A percentile compares a stretch with the other conserved stretches of the same genome.
Evolutionary conservation across 441 rosid genomes (phyloP).

Genomic region (Gossypium trilobum): DNA sequence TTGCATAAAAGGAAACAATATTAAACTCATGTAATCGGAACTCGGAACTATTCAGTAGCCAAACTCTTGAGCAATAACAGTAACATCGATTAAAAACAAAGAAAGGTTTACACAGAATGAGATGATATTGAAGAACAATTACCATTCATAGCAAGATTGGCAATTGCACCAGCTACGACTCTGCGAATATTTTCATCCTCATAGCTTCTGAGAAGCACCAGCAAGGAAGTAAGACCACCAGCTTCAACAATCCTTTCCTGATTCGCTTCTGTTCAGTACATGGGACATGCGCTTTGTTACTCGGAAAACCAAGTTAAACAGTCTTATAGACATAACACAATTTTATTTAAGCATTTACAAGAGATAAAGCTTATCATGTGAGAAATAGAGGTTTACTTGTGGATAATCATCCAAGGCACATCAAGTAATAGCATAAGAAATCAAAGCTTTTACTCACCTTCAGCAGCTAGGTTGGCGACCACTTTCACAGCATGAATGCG

Average conservation of each 20-base stretch:
- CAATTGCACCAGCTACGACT: slow-evolving; percentile 98
- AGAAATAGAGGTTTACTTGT: not conserved
- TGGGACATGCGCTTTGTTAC: slow-evolving; percentile 1
- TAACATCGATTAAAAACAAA: not conserved
- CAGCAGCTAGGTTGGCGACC: slow-evolving; percentile 94
- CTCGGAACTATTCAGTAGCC: not conserved
- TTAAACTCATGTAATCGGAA: slow-evolving; percentile 6
- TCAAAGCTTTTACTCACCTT: slow-evolving; percentile 43
- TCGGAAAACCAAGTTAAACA: not conserved
- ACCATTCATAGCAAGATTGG: slow-evolving; percentile 99
- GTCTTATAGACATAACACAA: not conserved
- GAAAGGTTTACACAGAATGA: not conserved
- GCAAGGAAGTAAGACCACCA: slow-evolving; percentile 83
- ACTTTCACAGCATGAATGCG: slow-evolving; percentile 95
- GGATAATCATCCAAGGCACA: not conserved
- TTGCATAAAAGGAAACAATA: slow-evolving; percentile 16
- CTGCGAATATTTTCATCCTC: slow-evolving; percentile 92
- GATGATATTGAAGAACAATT: slow-evolving; percentile 11
- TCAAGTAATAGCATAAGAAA: not conserved
- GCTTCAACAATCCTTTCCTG: slow-evolving; percentile 92
- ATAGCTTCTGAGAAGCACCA: slow-evolving; percentile 82
- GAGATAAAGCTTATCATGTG: not conserved
- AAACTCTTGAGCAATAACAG: slow-evolving; percentile 1
- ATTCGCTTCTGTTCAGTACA: slow-evolving; percentile 56
- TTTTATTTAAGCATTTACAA: not conserved